Percentiles rank a stretch among this genome's conserved stretches.
These are phyloP conservation scores for Diaporthe citriasiana DNA, from an alignment of 2,329 filamentous ascomycete species.

Conservation along the genomic window DNA sequence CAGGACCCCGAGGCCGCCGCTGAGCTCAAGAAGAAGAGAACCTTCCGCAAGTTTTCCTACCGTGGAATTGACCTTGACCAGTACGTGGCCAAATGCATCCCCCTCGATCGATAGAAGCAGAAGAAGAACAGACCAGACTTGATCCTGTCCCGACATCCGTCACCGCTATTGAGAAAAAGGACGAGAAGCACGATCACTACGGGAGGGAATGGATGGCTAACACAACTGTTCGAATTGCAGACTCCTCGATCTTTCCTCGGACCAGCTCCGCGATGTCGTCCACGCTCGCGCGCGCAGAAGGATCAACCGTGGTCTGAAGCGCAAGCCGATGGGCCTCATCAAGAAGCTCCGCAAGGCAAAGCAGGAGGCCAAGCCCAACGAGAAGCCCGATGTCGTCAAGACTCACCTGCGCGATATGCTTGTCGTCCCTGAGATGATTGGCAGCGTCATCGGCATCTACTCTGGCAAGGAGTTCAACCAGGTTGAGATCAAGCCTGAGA, in stretches of 20 bases:
- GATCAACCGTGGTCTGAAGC: conserved; percentile 99
- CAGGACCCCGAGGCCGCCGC: conserved; percentile 98
- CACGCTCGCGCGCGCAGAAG: conserved; percentile 98
- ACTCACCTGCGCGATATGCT: conserved; percentile 99
- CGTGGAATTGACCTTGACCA: conserved; percentile 99
- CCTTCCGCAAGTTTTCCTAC: conserved; percentile 99
- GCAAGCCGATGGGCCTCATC: conserved; percentile 99
- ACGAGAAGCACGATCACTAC: neutral
- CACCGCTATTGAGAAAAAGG: neutral
- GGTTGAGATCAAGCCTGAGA: conserved; percentile 99
- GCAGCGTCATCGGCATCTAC: conserved; percentile 98
- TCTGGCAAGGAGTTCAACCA: conserved; percentile 99
- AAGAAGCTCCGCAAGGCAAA: conserved; percentile 99
- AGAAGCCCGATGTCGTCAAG: conserved; percentile 99
- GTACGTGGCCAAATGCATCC: conserved; percentile 70
- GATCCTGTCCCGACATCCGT: conserved; percentile 4
- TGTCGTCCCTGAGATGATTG: conserved; percentile 99
- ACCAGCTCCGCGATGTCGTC: conserved; percentile 99
- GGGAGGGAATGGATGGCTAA: conserved; percentile 34
- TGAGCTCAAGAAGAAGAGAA: conserved; percentile 99
- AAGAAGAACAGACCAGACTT: neutral
- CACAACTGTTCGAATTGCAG: conserved; percentile 61
- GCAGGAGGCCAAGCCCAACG: conserved; percentile 98
- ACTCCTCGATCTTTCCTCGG: conserved; percentile 98
- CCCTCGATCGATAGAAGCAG: neutral